Conservation (phyloP, 495 filamentous ascomycete genomes). For the Aspergillus olivimuriae region DNA sequence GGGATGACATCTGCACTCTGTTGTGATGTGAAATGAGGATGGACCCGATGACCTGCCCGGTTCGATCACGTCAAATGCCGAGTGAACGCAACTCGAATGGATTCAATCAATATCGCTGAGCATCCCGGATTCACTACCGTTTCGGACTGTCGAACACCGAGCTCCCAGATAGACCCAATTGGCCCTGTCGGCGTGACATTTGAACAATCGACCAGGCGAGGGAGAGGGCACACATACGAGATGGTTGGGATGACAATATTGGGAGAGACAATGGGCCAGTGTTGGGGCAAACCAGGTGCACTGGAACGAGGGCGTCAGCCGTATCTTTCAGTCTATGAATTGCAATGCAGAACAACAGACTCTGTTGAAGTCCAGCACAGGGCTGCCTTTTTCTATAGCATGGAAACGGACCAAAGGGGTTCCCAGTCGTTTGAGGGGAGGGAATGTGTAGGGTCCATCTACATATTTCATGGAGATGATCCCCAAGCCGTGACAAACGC, state of each 20-base stretch:
- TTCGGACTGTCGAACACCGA: not conserved
- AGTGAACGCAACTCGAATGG: slow-evolving; percentile 3
- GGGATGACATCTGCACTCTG: not conserved
- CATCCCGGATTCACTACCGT: not conserved
- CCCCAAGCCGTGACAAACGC: slow-evolving; percentile 13
- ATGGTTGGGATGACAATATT: too few species aligned
- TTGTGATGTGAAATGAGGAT: not conserved
- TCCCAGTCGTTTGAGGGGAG: not conserved
- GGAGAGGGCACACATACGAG: too few species aligned
- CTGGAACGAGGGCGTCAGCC: not conserved
- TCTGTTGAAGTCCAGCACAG: slow-evolving; percentile 3
- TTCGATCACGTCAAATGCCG: slow-evolving; percentile 1
- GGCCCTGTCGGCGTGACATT: not conserved
- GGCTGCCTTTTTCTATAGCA: slow-evolving; percentile 4
- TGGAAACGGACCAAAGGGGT: not conserved
- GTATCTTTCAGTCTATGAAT: not conserved
- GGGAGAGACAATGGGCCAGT: too few species aligned
- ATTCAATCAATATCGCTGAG: slow-evolving; percentile 3
- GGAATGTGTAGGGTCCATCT: slow-evolving; percentile 8
- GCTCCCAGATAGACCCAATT: not conserved
- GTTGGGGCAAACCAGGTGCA: too few species aligned
- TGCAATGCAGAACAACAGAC: slow-evolving; percentile 4
- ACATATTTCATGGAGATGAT: slow-evolving; percentile 15
- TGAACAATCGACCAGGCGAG: not conserved
- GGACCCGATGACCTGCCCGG: slow-evolving; percentile 2